Base-by-base conservation (phyloP, 352 stramenopile species). In the Phytophthora syringae region DNA sequence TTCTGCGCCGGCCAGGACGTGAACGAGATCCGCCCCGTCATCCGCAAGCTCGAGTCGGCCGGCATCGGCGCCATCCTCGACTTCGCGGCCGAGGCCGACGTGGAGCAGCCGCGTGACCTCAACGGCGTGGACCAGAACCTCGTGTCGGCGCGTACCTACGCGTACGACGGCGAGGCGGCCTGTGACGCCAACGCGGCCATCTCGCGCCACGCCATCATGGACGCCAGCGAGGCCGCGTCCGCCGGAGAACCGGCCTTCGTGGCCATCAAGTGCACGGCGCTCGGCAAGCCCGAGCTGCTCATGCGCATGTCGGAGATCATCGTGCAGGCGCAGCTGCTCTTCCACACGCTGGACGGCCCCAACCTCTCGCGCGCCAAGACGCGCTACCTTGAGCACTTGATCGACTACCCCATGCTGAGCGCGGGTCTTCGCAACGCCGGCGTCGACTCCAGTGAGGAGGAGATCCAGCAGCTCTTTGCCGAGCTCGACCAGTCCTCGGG, bases 191-290 rank as follows among this genome's bases (percentile, higher is more conserved):
- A 98, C 70, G 83, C 93, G 1, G 78, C 94, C 42, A 95, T 95
- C 58, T 88, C 85, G 15, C 83, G 86, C 27, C 81, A 93, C 60
- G 84, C 88, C 12, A 94, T 96, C 64, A 80, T 91, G 18, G 84
- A 93, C 27, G 83, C 88, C 0, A 86, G 82, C 16, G 60, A 76
- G 22, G 59, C 72, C 1, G 64, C 68, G 1, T 73, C 64, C 2
- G 56, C 56, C 9, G 80, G 77, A 16, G 82, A 92, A 64, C 79
- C 83, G 0, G 95, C 95, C 24, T 99, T 99, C 80, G 93, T 97
- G 15, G 97, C 97, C 28, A 94, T 99, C 65, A 99, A 99, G 79
- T 93, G 98, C 52, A 99, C 97, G 40, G 97, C 97, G 18, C 76
- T 99, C 12, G 95, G 95, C 30, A 98, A 99, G 79, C 97, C 97